Evolutionary conservation across 257 asterid genomes (phyloP), one percentile per base, ranked within the genome.

Genomic region (Forsythia suspensa): DNA sequence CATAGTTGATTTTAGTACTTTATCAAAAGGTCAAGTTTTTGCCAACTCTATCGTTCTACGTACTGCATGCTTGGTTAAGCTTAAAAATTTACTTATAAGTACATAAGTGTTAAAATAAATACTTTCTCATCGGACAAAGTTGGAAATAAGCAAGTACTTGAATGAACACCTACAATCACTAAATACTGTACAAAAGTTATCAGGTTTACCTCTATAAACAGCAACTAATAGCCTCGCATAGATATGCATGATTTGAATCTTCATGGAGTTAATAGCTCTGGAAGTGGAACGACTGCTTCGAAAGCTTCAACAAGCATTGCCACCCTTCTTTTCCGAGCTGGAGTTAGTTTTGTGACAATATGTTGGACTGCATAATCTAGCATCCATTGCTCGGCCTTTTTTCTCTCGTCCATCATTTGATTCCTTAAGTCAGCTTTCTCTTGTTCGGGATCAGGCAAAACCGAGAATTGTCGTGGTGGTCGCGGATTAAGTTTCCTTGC

Each of bases 281-380:
- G 96, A 65, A 96, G 85, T 10, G 98, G 99, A 84, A 96, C 98
- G 20, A 96, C 94, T 77, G 99, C 97, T 87, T 96, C 98, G 70
- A 96, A 96, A 42, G 99, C 97, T 85, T 94, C 99, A 13, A 96
- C 98, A 9, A 96, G 98, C 99, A 94, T 92, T 6, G 92, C 88
- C 70, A 96, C 99, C 84, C 95, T 84, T 88, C 84, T 84, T 83
- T 90, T 94, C 55, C 97, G 79, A 21, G 96, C 87, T 15, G 97
- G 96, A 76, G 93, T 94, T 68, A 96, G 85, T 74, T 84, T 88
- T 3, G 86, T 87, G 52, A 94, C 97, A 68, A 91, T 92, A 74
- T 94, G 85, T 71, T 87, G 97, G 74, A 96, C 94, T 41, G 98
- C 97, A 77, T 94, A 92, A 80, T 93, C 99, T 3, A 96, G 86